A percentile compares a stretch with the other conserved stretches of the same genome.
Evolutionary conservation across 75 land plant genomes (phyloP).

Genomic region (Cunninghamia lanceolata): DNA sequence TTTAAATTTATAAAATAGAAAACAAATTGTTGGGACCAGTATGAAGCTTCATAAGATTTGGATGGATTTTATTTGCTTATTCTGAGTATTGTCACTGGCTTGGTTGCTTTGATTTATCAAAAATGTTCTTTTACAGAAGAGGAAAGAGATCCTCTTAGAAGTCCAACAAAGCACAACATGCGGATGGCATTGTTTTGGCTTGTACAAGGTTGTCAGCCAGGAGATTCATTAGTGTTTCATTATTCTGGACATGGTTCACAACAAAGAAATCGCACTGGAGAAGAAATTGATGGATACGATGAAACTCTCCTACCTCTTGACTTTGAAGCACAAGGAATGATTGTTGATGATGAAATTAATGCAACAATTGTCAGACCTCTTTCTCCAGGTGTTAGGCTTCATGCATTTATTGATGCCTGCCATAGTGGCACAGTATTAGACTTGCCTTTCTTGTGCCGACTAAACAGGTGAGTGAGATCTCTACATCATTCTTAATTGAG

Average conservation of each 20-base stretch:
- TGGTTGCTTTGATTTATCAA: neutral
- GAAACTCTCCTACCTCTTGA: slow-evolving; percentile 85
- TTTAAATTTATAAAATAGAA: neutral
- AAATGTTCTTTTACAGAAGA: slow-evolving; percentile 58
- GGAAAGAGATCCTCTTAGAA: slow-evolving; percentile 58
- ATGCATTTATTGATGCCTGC: slow-evolving; percentile 89
- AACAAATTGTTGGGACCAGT: neutral
- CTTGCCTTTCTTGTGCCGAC: slow-evolving; percentile 74
- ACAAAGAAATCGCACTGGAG: slow-evolving; percentile 60
- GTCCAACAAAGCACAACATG: slow-evolving; percentile 77
- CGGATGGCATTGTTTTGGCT: slow-evolving; percentile 84
- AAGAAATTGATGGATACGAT: slow-evolving; percentile 90
- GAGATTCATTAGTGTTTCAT: slow-evolving; percentile 86
- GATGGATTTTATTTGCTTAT: neutral
- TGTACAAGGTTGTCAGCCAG: slow-evolving; percentile 75
- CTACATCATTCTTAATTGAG: neutral
- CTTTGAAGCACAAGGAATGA: slow-evolving; percentile 77
- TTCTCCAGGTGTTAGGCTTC: slow-evolving; percentile 69
- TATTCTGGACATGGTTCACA: slow-evolving; percentile 97
- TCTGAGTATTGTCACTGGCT: slow-evolving; percentile 18
- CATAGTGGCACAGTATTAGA: slow-evolving; percentile 92
- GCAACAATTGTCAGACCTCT: slow-evolving; percentile 81
- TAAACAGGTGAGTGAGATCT: slow-evolving; percentile 49
- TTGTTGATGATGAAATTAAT: slow-evolving; percentile 90
- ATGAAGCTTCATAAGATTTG: neutral